Conservation (phyloP, 2,329 filamentous ascomycete genomes). For the Fusarium sulawesiense region DNA sequence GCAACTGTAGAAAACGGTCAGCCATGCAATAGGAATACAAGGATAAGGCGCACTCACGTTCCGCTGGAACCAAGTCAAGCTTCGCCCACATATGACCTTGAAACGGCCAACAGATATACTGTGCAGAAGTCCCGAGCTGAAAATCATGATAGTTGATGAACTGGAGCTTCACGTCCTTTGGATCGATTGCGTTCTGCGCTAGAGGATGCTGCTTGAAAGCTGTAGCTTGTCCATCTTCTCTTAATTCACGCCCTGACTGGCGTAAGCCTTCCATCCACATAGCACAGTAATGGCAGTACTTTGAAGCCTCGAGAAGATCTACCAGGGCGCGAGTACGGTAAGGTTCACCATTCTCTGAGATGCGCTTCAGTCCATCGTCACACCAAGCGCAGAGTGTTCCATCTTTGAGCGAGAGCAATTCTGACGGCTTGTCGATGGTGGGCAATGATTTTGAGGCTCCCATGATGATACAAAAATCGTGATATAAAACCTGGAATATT, state of each 20-base stretch:
- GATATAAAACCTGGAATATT: accelerated
- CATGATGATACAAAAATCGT: neutral
- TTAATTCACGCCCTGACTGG: neutral
- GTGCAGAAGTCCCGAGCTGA: neutral
- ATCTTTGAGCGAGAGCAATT: neutral
- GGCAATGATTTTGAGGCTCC: neutral
- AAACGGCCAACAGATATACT: neutral
- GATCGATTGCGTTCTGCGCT: neutral
- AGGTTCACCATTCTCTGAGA: neutral
- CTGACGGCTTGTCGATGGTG: accelerated
- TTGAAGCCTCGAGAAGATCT: neutral
- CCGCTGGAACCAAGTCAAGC: neutral
- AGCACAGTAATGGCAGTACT: neutral
- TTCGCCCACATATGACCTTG: neutral
- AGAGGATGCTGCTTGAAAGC: neutral
- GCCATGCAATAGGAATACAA: neutral
- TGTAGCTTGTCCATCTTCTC: neutral
- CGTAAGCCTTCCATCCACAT: neutral
- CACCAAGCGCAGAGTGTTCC: neutral
- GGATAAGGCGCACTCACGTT: neutral
- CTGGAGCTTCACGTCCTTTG: neutral
- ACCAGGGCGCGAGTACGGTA: neutral
- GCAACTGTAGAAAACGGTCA: neutral
- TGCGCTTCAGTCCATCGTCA: neutral
- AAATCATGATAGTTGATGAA: neutral